A percentile compares a stretch with the other conserved stretches of the same genome.
phyloP scores from a whole-genome alignment of 106 monocot genomes.

The Agapanthus africanus region DNA sequence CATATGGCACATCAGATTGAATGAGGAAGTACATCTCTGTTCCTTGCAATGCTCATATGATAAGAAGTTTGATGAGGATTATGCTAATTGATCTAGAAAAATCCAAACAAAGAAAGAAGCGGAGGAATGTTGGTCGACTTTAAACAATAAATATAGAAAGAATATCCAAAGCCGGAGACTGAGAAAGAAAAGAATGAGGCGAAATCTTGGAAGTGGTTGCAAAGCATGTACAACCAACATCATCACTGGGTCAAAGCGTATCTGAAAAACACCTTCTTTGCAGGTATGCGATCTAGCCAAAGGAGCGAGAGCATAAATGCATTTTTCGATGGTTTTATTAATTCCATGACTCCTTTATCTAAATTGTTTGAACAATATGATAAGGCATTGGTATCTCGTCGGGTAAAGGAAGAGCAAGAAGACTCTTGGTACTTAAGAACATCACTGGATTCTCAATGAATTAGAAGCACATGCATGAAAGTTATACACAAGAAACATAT shows the following conservation, averaged over 20 bases:
- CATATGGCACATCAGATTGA: background rate
- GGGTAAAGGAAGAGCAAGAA: conserved; percentile 20
- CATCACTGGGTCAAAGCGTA: background rate
- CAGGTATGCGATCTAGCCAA: conserved; percentile 17
- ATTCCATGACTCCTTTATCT: conserved; percentile 15
- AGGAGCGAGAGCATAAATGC: no score
- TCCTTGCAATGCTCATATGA: background rate
- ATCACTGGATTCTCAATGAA: background rate
- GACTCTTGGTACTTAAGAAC: conserved; percentile 14
- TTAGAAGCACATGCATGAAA: background rate
- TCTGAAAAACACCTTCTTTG: conserved; percentile 7
- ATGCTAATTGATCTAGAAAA: background rate
- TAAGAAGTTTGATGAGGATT: background rate
- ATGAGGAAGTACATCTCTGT: background rate
- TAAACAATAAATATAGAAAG: background rate
- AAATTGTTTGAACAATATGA: conserved; percentile 25
- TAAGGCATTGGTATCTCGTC: background rate
- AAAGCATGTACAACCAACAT: background rate
- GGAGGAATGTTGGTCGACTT: background rate
- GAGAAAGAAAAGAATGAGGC: background rate
- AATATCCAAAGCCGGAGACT: background rate
- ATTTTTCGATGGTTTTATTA: conserved; percentile 26
- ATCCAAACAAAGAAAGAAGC: background rate
- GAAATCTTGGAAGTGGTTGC: background rate
- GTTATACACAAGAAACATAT: background rate